phyloP scores from a whole-genome alignment of 2,329 filamentous ascomycete species.

The Bipolaris bicolor region DNA sequence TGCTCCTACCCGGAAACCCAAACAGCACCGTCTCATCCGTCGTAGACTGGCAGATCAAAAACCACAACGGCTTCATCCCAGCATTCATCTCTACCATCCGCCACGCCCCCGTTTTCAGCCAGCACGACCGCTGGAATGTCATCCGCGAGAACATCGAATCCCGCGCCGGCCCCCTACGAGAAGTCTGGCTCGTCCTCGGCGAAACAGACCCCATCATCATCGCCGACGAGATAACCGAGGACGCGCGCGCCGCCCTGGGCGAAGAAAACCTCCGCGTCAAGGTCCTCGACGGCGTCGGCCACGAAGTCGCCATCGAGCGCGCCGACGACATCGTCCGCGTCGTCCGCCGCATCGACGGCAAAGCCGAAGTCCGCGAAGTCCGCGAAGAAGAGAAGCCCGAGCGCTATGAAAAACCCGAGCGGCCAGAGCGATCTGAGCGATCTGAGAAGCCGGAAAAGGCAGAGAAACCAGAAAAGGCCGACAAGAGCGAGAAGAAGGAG shows the following conservation, averaged over 20 bases:
- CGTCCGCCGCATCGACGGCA: slow-evolving; percentile 11
- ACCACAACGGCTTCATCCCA: slow-evolving; percentile 70
- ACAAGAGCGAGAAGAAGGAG: slow-evolving; percentile 14
- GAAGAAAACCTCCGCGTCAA: slow-evolving; percentile 63
- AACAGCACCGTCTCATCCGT: slow-evolving; percentile 65
- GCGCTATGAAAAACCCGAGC: slow-evolving; percentile 1
- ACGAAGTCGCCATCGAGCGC: slow-evolving; percentile 71
- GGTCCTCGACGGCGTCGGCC: slow-evolving; percentile 64
- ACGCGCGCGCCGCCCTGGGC: slow-evolving; percentile 64
- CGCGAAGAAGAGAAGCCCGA: slow-evolving; percentile 5
- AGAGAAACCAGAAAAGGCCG: neutral
- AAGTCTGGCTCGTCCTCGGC: slow-evolving; percentile 70
- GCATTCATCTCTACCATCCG: slow-evolving; percentile 75
- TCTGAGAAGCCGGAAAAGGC: neutral
- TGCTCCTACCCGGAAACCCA: slow-evolving; percentile 59
- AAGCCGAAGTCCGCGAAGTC: slow-evolving; percentile 6
- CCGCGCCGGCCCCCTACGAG: slow-evolving; percentile 49
- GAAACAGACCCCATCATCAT: slow-evolving; percentile 70
- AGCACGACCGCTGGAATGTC: slow-evolving; percentile 66
- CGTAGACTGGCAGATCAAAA: slow-evolving; percentile 71
- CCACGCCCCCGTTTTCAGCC: slow-evolving; percentile 70
- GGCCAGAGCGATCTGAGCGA: neutral
- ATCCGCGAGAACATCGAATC: slow-evolving; percentile 54
- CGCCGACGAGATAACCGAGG: slow-evolving; percentile 67
- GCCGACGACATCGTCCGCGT: slow-evolving; percentile 62